Evolutionary conservation across 169 alveolate genomes (phyloP).

Genomic region (Plasmodium falciparum): DNA sequence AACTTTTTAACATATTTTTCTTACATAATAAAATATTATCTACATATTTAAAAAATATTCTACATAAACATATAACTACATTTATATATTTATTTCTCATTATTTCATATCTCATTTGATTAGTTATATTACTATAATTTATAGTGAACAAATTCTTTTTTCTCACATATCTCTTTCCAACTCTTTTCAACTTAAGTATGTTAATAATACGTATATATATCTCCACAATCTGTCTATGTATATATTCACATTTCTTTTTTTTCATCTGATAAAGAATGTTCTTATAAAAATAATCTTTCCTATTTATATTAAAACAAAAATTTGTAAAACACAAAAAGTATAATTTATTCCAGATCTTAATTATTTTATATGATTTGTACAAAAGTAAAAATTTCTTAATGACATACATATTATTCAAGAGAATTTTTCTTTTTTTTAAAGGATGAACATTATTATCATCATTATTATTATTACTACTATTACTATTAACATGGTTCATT

Average conservation of each 20-base stretch:
- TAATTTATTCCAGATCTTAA: constrained; percentile 1
- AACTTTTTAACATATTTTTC: constrained; percentile 10
- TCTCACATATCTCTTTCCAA: not conserved
- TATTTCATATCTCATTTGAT: constrained; percentile 19
- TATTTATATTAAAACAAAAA: not conserved
- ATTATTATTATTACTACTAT: too few relatives aligned
- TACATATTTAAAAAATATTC: constrained; percentile 8
- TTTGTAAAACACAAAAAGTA: constrained; percentile 1
- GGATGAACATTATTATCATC: too few relatives aligned
- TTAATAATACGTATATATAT: constrained; percentile 10
- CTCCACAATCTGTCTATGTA: constrained; percentile 3
- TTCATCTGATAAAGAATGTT: constrained; percentile 5
- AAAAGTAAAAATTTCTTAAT: not conserved
- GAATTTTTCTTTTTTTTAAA: not conserved
- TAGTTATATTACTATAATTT: constrained; percentile 9
- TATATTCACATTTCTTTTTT: constrained; percentile 5
- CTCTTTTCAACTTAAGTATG: constrained; percentile 8
- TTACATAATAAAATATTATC: constrained; percentile 10
- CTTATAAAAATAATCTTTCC: constrained; percentile 8
- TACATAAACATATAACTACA: constrained; percentile 1
- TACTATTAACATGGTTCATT: too few relatives aligned
- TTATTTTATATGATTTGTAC: not conserved
- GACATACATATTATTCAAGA: not conserved
- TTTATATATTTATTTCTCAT: constrained; percentile 15
- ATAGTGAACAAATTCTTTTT: not conserved